Percentiles rank a stretch among this genome's conserved stretches.
Evolutionary conservation across 1,284 basidiomycete genomes (phyloP).

Genomic region (Papiliotrema laurentii): DNA sequence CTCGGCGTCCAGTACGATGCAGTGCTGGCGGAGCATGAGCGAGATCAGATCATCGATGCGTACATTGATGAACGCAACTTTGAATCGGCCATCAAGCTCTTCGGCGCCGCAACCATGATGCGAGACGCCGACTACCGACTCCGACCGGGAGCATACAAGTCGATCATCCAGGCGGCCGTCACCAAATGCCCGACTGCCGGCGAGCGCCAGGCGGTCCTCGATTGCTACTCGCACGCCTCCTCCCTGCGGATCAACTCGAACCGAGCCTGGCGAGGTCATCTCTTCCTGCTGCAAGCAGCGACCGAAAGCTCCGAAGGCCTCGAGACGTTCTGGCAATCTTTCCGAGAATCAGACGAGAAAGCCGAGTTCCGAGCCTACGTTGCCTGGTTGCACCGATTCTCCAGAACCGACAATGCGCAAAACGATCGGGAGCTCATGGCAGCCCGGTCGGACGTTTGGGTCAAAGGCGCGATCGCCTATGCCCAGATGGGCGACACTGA

Average conservation of each 20-base stretch:
- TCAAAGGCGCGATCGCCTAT: too few relatives aligned
- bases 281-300: not conserved
- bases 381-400: too few relatives aligned
- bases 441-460: too few relatives aligned
- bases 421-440: too few relatives aligned
- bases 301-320: too few relatives aligned
- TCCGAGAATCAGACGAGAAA: too few relatives aligned
- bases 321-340: too few relatives aligned
- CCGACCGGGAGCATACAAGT: not conserved
- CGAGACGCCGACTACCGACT: not conserved
- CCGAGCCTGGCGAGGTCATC: not conserved
- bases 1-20: constrained; percentile 2
- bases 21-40: constrained; percentile 5
- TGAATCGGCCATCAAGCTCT: constrained; percentile 57
- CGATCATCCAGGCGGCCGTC: not conserved
- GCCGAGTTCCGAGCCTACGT: too few relatives aligned
- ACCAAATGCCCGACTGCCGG: not conserved
- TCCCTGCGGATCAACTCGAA: not conserved
- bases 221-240: not conserved
- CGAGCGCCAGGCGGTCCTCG: not conserved
- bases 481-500: too few relatives aligned
- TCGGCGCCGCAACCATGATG: not conserved
- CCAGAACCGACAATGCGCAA: too few relatives aligned
- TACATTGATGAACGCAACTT: constrained; percentile 63
- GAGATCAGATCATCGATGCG: constrained; percentile 15